Evolutionary conservation across 2,329 filamentous ascomycete species (phyloP), one percentile per base, ranked within the genome.

Genomic region (Colletotrichum sp.): DNA sequence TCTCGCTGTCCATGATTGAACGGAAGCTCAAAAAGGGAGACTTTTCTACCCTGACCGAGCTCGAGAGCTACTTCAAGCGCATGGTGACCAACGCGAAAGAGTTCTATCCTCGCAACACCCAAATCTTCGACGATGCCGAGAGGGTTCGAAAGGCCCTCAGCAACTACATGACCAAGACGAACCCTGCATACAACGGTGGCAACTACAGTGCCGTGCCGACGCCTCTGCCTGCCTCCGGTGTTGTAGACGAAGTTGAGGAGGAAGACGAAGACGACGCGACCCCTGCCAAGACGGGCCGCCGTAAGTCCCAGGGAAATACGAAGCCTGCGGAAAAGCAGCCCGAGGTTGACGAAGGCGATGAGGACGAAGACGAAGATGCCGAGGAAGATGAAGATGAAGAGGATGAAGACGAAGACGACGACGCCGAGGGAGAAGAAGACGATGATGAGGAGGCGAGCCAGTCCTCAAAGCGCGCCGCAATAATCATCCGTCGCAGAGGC

Each of bases 51-150:
- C 88, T 98, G 65, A 92, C 95, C 8, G 89, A 93, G 66, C 87
- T 98, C 15, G 96, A 98, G 84, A 93, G 94, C 81, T 96, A 96
- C 82, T 91, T 96, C 82, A 98, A 97, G 87, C 93, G 95, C 78
- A 94, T 98, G 90, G 94, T 98, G 71, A 90, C 92, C 78, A 98
- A 98, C 81, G 95, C 95, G 44, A 98, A 98, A 84, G 93, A 95
- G 70, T 97, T 92, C 85, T 96, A 96, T 81, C 89, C 93, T 76
- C 93, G 93, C 79, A 90, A 90, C 59, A 95, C 95, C 0, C 87
- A 92, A 73, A 89, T 94, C 49, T 96, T 94, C 82, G 93, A 95
- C 59, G 95, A 98, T 86, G 95, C 96, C 10, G 96, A 98, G 84
- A 92, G 95, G 65, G 91, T 98, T 62, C 91, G 96, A 63, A 98